These are phyloP conservation scores for Sanghuangporus baumii DNA, from an alignment of 1,284 basidiomycete genomes.

Conservation along the genomic window DNA sequence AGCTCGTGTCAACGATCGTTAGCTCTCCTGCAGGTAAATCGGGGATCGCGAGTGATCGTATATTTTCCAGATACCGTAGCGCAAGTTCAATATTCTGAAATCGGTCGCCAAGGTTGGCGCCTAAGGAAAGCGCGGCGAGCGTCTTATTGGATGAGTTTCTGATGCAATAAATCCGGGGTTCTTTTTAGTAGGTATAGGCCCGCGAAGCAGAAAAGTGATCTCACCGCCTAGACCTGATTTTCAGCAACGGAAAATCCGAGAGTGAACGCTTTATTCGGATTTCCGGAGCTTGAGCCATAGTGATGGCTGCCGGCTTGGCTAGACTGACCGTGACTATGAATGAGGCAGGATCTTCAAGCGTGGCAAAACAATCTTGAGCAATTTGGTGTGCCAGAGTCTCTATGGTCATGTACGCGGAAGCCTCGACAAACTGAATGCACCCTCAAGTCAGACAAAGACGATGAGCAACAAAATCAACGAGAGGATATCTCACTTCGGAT, in stretches of 20 bases:
- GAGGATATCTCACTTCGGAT: conserved; percentile 18
- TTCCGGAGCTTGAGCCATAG: conserved; percentile 10
- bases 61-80: conserved; percentile 48
- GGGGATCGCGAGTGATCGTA: not conserved
- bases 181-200: not conserved
- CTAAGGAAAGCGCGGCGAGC: conserved; percentile 70
- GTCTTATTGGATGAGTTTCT: not conserved
- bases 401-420: conserved; percentile 5
- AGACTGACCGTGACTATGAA: conserved; percentile 5
- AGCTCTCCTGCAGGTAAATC: conserved; percentile 32
- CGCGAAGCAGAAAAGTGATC: not conserved
- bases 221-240: not conserved
- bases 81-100: conserved; percentile 82
- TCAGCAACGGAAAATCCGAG: conserved; percentile 9
- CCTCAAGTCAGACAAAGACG: not conserved
- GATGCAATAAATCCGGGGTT: not conserved
- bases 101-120: conserved; percentile 88
- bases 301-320: conserved; percentile 14
- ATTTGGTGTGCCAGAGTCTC: conserved; percentile 12
- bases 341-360: conserved; percentile 3
- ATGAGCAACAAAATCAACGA: not conserved
- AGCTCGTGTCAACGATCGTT: conserved; percentile 73
- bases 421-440: conserved; percentile 14
- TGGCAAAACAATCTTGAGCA: conserved; percentile 4
- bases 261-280: conserved; percentile 12